Evolutionary conservation across 352 stramenopile genomes (phyloP).

Genomic region (Pythium guiyangense): DNA sequence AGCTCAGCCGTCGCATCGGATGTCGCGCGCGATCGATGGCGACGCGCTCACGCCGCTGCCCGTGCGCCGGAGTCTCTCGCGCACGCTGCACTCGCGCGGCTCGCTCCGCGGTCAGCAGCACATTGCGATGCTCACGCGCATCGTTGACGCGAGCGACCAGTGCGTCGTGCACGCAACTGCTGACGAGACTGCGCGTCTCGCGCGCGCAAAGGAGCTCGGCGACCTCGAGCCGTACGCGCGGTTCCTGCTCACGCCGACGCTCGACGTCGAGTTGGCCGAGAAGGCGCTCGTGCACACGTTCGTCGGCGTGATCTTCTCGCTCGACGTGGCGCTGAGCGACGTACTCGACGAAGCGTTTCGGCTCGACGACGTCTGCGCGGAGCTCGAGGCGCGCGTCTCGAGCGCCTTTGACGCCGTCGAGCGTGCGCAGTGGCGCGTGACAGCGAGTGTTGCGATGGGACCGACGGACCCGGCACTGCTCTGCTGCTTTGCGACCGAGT

Average conservation of each 20-base stretch:
- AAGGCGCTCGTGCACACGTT: constrained; percentile 45
- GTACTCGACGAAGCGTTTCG: constrained; percentile 27
- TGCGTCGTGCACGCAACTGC: neutral
- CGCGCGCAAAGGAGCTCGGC: constrained; percentile 15
- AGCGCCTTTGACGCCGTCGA: constrained; percentile 23
- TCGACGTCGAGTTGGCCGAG: constrained; percentile 46
- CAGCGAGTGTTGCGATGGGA: neutral
- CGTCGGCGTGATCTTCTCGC: constrained; percentile 51
- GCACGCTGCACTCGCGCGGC: constrained; percentile 2
- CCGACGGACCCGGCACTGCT: constrained; percentile 18
- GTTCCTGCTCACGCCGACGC: constrained; percentile 38
- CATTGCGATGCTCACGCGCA: constrained; percentile 6
- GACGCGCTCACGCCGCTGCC: neutral
- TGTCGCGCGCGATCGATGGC: neutral
- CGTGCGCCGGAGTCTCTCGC: neutral
- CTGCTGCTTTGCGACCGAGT: constrained; percentile 34
- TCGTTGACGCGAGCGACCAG: neutral
- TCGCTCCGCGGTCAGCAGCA: constrained; percentile 5
- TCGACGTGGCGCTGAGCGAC: constrained; percentile 31
- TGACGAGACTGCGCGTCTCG: constrained; percentile 10
- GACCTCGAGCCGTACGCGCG: constrained; percentile 47
- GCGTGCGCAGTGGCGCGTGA: constrained; percentile 19
- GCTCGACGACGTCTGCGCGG: constrained; percentile 34
- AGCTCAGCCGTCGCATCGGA: neutral
- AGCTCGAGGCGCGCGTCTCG: constrained; percentile 32